A percentile compares a stretch with the other conserved stretches of the same genome.
Evolutionary conservation across 192 early-diverging fungal species (phyloP).

Genomic region (Entomortierella parvispora): DNA sequence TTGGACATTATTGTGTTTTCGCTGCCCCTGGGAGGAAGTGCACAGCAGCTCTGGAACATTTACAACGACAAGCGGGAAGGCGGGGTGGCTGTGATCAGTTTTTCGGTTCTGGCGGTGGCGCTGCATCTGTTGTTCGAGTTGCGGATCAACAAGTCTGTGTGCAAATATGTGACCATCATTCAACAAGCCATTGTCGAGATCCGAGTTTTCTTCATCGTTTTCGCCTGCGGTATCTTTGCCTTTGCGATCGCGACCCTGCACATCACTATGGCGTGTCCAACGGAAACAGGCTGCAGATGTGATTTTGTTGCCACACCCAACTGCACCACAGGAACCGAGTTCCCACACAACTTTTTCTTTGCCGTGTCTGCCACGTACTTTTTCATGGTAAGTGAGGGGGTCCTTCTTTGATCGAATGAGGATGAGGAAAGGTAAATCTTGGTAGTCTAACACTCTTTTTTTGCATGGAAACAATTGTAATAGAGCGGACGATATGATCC

Average conservation of each 20-base stretch:
- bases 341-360: constrained; percentile 9
- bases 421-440: too few relatives aligned
- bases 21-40: not conserved
- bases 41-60: not conserved
- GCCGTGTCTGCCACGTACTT: constrained; percentile 22
- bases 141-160: constrained; percentile 13
- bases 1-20: not conserved
- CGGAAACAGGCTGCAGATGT: not conserved
- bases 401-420: too few relatives aligned
- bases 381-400: constrained; percentile 7
- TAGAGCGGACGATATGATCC: constrained; percentile 8
- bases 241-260: constrained; percentile 21
- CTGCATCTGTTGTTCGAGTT: constrained; percentile 27
- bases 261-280: constrained; percentile 6
- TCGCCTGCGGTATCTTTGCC: constrained; percentile 8
- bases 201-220: constrained; percentile 25
- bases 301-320: too few relatives aligned
- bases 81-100: constrained; percentile 10
- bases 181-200: constrained; percentile 23
- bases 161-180: constrained; percentile 30
- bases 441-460: too few relatives aligned
- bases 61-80: not conserved
- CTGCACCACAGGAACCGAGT: constrained; percentile 16
- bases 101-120: constrained; percentile 17
- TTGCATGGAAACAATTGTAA: too few relatives aligned